A percentile compares a stretch with the other conserved stretches of the same genome.
phyloP scores from a whole-genome alignment of 129 eudicot genomes.

The Helianthus annuus region HanXRQr2.0-SUNRISE NC_035437.2:166894870-166895369 shows the following conservation, averaged over 20 bases:
- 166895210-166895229: background rate
- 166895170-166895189: background rate
- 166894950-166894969: background rate
- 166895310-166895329: background rate
- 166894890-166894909: background rate
- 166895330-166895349: constrained; percentile 1
- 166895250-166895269: constrained; percentile 16
- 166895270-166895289: background rate
- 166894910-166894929: too few relatives aligned
- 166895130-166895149: constrained; percentile 83
- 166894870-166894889: background rate
- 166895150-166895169: constrained; percentile 67
- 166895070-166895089: constrained; percentile 27
- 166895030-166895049: too few relatives aligned
- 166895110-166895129: constrained; percentile 96
- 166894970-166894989: background rate
- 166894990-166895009: background rate
- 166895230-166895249: background rate
- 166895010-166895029: background rate
- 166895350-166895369: too few relatives aligned
- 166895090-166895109: constrained; percentile 99
- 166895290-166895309: background rate
- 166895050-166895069: too few relatives aligned
- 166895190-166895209: background rate
- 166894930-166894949: background rate